Percentiles rank a stretch among this genome's conserved stretches.
Conservation (phyloP, 192 early-diverging fungal species). For the Chytriomyces sp. region DNA sequence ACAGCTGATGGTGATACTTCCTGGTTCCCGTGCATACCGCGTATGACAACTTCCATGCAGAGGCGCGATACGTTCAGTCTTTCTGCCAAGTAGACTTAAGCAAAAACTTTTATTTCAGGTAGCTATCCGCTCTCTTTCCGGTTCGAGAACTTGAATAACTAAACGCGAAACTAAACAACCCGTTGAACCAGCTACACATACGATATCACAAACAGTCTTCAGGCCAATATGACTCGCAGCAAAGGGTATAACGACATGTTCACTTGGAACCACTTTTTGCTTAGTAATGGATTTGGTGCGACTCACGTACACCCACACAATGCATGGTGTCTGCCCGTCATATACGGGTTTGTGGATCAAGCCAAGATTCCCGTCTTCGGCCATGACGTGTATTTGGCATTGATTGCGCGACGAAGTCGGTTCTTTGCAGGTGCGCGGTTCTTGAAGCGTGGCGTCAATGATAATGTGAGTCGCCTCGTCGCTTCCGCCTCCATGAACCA, state of each 20-base stretch:
- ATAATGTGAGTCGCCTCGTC: slow-evolving; percentile 52
- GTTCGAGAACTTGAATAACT: neutral
- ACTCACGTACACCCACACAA: slow-evolving; percentile 37
- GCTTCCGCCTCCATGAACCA: neutral
- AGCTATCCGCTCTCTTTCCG: neutral
- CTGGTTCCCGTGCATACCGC: neutral
- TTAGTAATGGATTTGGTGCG: slow-evolving; percentile 66
- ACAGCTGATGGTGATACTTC: slow-evolving; percentile 60
- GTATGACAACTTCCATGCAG: neutral
- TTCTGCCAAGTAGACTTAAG: slow-evolving; percentile 91
- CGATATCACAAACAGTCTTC: slow-evolving; percentile 89
- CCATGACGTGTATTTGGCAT: slow-evolving; percentile 85
- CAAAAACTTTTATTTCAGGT: slow-evolving; percentile 92
- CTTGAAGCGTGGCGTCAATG: slow-evolving; percentile 92
- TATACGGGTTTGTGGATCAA: slow-evolving; percentile 98
- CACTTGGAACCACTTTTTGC: slow-evolving; percentile 89
- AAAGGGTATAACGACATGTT: slow-evolving; percentile 80
- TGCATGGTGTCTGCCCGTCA: slow-evolving; percentile 78
- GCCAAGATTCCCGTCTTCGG: slow-evolving; percentile 90
- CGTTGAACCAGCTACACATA: slow-evolving; percentile 78
- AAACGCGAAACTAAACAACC: neutral
- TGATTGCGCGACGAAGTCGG: slow-evolving; percentile 93
- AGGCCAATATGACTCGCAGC: slow-evolving; percentile 79
- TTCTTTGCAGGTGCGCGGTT: slow-evolving; percentile 96
- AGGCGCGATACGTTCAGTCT: slow-evolving; percentile 68